Evolutionary conservation across 139 green algal genomes (phyloP).

Genomic region (Nannochloris sp.): DNA sequence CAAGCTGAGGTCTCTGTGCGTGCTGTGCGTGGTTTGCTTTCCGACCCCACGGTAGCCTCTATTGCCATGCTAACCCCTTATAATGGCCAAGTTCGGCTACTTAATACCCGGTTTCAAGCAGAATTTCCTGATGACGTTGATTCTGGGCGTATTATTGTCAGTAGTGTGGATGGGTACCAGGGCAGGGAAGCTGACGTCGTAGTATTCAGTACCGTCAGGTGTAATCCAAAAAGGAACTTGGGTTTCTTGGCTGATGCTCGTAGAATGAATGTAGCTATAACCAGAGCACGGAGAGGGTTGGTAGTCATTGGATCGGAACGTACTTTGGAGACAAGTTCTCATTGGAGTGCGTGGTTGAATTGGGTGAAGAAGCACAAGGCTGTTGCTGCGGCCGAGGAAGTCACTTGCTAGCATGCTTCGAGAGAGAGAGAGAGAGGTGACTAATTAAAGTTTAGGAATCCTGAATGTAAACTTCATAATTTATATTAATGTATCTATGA

Average conservation of each 20-base stretch:
- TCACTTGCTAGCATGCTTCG: too few species aligned
- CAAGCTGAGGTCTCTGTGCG: conserved; percentile 57
- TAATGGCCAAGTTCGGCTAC: conserved; percentile 45
- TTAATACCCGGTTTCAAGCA: neutral
- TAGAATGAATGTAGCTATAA: conserved; percentile 90
- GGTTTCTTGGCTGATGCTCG: conserved; percentile 81
- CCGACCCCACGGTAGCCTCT: conserved; percentile 29
- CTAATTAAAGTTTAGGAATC: too few species aligned
- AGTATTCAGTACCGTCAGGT: conserved; percentile 80
- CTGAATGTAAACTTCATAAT: too few species aligned
- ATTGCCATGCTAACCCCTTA: conserved; percentile 79
- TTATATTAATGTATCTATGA: too few species aligned
- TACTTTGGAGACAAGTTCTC: conserved; percentile 28
- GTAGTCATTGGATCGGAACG: conserved; percentile 54
- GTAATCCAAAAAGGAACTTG: conserved; percentile 51
- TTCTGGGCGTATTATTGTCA: conserved; percentile 6
- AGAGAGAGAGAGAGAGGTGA: too few species aligned
- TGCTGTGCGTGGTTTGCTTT: conserved; percentile 9
- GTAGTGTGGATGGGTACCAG: conserved; percentile 56
- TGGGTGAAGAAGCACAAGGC: too few species aligned
- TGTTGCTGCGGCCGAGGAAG: too few species aligned
- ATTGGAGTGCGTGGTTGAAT: conserved; percentile 39
- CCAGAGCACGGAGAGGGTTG: conserved; percentile 61
- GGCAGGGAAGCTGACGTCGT: conserved; percentile 89
- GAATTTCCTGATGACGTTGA: neutral